phyloP scores from a whole-genome alignment of 257 asterid species.

The Solanum rostratum region DNA sequence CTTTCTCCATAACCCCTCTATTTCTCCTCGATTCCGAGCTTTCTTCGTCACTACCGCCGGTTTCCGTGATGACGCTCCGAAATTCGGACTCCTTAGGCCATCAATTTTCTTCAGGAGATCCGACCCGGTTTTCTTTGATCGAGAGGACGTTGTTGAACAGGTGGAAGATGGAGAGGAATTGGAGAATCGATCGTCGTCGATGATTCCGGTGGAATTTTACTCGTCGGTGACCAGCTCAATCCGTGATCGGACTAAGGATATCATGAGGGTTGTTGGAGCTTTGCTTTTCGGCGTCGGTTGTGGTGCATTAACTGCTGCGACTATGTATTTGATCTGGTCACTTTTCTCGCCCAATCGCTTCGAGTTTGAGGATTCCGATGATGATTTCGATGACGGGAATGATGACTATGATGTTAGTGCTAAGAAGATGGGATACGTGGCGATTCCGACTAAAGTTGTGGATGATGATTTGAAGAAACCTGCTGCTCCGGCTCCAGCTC shows the following conservation, averaged over 20 bases:
- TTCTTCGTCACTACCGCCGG: slow-evolving; percentile 34
- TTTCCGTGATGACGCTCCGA: slow-evolving; percentile 1
- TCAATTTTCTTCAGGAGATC: slow-evolving; percentile 8
- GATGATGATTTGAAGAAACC: slow-evolving; percentile 40
- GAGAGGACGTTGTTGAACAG: background rate
- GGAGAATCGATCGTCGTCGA: background rate
- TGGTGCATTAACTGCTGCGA: slow-evolving; percentile 66
- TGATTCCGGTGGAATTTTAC: slow-evolving; percentile 37
- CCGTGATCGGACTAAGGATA: slow-evolving; percentile 57
- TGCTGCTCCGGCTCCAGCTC: slow-evolving; percentile 11
- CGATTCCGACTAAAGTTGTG: slow-evolving; percentile 29
- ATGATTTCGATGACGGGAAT: slow-evolving; percentile 29
- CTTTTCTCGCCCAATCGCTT: slow-evolving; percentile 43
- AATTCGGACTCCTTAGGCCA: slow-evolving; percentile 6
- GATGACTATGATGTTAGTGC: slow-evolving; percentile 19
- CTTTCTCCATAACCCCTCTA: background rate
- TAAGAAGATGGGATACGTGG: slow-evolving; percentile 45
- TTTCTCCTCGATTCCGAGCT: slow-evolving; percentile 29
- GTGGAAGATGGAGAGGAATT: background rate
- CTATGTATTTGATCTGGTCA: slow-evolving; percentile 59
- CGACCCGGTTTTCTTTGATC: background rate
- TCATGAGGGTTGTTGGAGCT: slow-evolving; percentile 70
- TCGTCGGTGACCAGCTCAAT: slow-evolving; percentile 54
- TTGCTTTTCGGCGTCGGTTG: slow-evolving; percentile 75
- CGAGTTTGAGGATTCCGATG: slow-evolving; percentile 39